Evolutionary conservation across 164 flowering plant species (phyloP).

Genomic region (Paratinospora sagittata): DNA sequence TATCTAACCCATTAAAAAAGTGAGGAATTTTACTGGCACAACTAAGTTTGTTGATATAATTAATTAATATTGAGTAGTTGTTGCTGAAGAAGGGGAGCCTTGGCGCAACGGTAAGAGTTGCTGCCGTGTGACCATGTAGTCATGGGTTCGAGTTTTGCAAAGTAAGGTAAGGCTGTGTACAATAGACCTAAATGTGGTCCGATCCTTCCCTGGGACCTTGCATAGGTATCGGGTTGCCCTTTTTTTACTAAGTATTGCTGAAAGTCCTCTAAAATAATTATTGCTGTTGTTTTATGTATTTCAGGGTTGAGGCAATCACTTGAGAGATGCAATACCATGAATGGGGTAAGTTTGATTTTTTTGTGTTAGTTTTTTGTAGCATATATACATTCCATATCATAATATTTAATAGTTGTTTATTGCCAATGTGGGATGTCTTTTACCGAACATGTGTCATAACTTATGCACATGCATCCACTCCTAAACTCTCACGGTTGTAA

Average conservation of each 20-base stretch:
- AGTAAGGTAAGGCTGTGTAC: no score
- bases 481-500: no score
- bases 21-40: neutral
- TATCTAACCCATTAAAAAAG: neutral
- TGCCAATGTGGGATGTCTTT: neutral
- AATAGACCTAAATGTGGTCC: no score
- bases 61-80: neutral
- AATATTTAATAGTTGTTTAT: neutral
- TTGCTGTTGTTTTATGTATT: neutral
- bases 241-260: no score
- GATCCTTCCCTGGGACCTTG: no score
- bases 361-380: conserved; percentile 5
- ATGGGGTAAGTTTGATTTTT: conserved; percentile 53
- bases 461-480: no score
- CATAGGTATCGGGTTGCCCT: no score
- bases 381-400: neutral
- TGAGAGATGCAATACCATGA: conserved; percentile 21
- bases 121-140: no score
- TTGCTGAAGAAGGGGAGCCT: neutral
- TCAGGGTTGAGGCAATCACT: conserved; percentile 32
- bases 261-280: neutral
- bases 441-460: no score
- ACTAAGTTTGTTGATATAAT: neutral
- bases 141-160: no score
- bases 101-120: no score